Evolutionary conservation across 1,139 yeast species (phyloP).

Genomic region (Magnusiomyces suaveolens): DNA sequence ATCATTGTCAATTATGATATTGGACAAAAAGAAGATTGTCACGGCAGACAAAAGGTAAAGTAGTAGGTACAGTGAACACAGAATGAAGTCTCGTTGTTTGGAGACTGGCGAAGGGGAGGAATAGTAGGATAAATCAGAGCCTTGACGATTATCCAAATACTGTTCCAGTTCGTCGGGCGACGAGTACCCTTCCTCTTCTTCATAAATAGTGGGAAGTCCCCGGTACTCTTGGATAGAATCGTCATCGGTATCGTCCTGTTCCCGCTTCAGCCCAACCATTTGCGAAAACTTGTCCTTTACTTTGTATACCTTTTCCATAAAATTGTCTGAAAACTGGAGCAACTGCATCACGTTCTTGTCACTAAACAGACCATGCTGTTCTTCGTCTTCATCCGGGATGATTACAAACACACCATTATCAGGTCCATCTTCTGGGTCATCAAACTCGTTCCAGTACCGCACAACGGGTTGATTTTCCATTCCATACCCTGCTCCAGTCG

Average conservation of each 20-base stretch:
- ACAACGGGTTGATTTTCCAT: slow-evolving; percentile 27
- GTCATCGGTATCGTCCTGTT: slow-evolving; percentile 15
- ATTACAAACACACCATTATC: slow-evolving; percentile 31
- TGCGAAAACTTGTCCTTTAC: slow-evolving; percentile 8
- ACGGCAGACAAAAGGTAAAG: slow-evolving; percentile 38
- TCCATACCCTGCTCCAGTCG: not conserved
- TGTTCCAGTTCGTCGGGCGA: slow-evolving; percentile 8
- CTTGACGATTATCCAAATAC: no score
- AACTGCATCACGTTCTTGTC: slow-evolving; percentile 31
- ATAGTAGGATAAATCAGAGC: no score
- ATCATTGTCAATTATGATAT: slow-evolving; percentile 36
- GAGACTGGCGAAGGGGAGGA: slow-evolving; percentile 2
- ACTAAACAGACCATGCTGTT: slow-evolving; percentile 25
- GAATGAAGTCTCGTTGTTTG: slow-evolving; percentile 38
- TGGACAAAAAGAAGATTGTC: slow-evolving; percentile 40
- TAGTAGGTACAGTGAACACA: slow-evolving; percentile 40
- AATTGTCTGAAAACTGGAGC: slow-evolving; percentile 21
- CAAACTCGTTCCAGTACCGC: slow-evolving; percentile 67
- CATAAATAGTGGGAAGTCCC: slow-evolving; percentile 10
- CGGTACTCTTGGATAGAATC: slow-evolving; percentile 10
- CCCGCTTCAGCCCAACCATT: not conserved
- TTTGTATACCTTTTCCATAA: slow-evolving; percentile 16
- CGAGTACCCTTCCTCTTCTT: slow-evolving; percentile 14
- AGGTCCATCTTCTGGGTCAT: slow-evolving; percentile 47
- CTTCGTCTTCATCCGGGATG: slow-evolving; percentile 27